A percentile compares a stretch with the other conserved stretches of the same genome.
Evolutionary conservation across 306 rosid species (phyloP).

Genomic region (Dryas octopetala): DNA sequence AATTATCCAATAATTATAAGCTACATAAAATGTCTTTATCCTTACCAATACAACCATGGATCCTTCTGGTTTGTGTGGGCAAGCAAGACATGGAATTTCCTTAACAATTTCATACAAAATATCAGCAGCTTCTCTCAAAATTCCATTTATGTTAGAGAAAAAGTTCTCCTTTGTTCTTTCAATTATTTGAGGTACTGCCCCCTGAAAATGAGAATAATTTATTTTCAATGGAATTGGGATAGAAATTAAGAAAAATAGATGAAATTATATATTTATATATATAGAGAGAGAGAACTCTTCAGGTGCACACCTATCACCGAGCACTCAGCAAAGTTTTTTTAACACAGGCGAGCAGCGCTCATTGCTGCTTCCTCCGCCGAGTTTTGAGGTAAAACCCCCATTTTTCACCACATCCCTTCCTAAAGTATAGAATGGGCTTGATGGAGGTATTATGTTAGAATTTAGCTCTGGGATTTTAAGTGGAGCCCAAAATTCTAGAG

Average conservation of each 20-base stretch:
- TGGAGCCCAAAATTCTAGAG: too few relatives aligned
- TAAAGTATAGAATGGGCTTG: too few relatives aligned
- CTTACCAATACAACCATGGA: slow-evolving; percentile 63
- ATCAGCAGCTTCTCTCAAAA: slow-evolving; percentile 49
- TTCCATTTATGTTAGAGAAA: slow-evolving; percentile 31
- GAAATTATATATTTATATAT: neutral
- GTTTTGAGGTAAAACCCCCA: too few relatives aligned
- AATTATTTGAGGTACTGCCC: slow-evolving; percentile 59
- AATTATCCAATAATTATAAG: neutral
- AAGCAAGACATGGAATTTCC: slow-evolving; percentile 59
- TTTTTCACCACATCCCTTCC: too few relatives aligned
- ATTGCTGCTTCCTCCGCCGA: fast-evolving
- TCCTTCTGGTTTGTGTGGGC: slow-evolving; percentile 70
- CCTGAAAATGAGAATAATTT: slow-evolving; percentile 37
- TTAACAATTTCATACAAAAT: slow-evolving; percentile 38
- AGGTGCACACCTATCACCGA: too few relatives aligned
- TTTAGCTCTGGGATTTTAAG: too few relatives aligned
- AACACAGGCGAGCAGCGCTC: too few relatives aligned
- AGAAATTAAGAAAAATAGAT: neutral
- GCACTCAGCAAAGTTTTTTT: too few relatives aligned
- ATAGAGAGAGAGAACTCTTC: too few relatives aligned
- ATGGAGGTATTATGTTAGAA: too few relatives aligned
- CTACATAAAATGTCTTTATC: neutral
- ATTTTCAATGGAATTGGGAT: neutral
- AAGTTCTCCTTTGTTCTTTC: slow-evolving; percentile 42